Percentiles rank a stretch among this genome's conserved stretches.
These are phyloP conservation scores for Vitis hybrid DNA, from an alignment of 177 flowering plant species.

Conservation along the genomic window DNA sequence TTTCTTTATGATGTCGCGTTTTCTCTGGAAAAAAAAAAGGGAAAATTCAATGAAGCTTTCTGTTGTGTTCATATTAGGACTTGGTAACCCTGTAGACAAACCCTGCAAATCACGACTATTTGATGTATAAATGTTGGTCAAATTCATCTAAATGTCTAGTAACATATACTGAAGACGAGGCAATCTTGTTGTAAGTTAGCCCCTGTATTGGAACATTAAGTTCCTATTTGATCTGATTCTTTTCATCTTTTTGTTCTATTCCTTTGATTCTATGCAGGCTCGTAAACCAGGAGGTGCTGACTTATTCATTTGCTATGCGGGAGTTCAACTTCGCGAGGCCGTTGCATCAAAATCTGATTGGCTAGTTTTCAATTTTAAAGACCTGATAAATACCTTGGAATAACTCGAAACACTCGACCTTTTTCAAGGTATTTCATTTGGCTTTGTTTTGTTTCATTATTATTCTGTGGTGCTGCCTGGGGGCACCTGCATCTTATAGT, in stretches of 20 bases:
- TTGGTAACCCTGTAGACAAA: neutral
- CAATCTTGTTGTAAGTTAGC: too few species aligned
- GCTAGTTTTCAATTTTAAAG: constrained; percentile 73
- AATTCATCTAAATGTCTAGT: neutral
- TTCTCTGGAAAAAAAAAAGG: too few species aligned
- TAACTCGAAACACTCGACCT: constrained; percentile 19
- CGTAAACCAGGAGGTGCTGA: constrained; percentile 95
- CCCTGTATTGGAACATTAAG: neutral
- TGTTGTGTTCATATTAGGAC: too few species aligned
- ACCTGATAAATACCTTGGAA: constrained; percentile 62
- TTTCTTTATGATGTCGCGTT: too few species aligned
- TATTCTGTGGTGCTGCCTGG: neutral
- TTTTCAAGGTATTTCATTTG: neutral
- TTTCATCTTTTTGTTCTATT: neutral
- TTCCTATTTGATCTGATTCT: neutral
- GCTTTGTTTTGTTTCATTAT: neutral
- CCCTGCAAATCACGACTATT: neutral
- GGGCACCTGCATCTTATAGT: neutral
- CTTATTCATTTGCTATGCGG: constrained; percentile 85
- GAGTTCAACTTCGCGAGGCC: constrained; percentile 83
- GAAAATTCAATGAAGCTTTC: too few species aligned
- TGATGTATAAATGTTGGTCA: neutral
- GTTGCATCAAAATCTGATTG: constrained; percentile 92
- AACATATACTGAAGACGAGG: too few species aligned
- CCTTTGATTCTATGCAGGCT: constrained; percentile 41